These are phyloP conservation scores for Zopfia rhizophila DNA, from an alignment of 2,329 filamentous ascomycete species.

Conservation along the genomic window DNA sequence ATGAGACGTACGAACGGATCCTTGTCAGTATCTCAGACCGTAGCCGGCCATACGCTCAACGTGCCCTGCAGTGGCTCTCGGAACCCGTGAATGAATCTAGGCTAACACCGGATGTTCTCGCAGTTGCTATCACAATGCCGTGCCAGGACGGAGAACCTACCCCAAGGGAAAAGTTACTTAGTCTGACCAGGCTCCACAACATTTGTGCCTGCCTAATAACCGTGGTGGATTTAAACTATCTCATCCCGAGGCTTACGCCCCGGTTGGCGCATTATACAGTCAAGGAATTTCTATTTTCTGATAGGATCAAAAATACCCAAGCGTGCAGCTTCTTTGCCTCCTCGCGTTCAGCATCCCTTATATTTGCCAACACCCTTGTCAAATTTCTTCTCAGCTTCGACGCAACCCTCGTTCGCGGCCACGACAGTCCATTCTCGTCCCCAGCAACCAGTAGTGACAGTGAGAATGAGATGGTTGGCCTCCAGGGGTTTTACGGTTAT, in stretches of 20 bases:
- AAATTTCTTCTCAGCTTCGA: too few relatives aligned
- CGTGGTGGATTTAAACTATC: neutral
- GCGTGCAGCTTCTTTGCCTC: too few relatives aligned
- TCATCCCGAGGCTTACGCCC: neutral
- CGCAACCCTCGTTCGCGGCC: too few relatives aligned
- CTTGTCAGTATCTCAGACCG: constrained; percentile 10
- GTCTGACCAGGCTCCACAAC: too few relatives aligned
- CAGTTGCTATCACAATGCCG: neutral
- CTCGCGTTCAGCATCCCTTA: too few relatives aligned
- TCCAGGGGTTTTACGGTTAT: too few relatives aligned
- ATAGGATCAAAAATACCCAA: neutral
- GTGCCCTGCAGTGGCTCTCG: constrained; percentile 14
- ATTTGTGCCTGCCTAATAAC: constrained; percentile 11
- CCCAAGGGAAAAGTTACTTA: too few relatives aligned
- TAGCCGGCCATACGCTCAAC: constrained; percentile 2
- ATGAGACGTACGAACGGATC: constrained; percentile 19
- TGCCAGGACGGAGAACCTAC: too few relatives aligned
- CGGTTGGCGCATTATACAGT: constrained; percentile 15
- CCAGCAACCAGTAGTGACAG: too few relatives aligned
- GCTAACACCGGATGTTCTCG: constrained; percentile 1
- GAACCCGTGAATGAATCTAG: constrained; percentile 5
- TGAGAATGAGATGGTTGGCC: too few relatives aligned
- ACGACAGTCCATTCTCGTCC: too few relatives aligned
- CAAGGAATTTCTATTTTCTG: constrained; percentile 8
- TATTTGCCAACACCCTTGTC: too few relatives aligned